These are phyloP conservation scores for Pseudocercospora ulei DNA, from an alignment of 2,329 filamentous ascomycete genomes.

Conservation along the genomic window DNA sequence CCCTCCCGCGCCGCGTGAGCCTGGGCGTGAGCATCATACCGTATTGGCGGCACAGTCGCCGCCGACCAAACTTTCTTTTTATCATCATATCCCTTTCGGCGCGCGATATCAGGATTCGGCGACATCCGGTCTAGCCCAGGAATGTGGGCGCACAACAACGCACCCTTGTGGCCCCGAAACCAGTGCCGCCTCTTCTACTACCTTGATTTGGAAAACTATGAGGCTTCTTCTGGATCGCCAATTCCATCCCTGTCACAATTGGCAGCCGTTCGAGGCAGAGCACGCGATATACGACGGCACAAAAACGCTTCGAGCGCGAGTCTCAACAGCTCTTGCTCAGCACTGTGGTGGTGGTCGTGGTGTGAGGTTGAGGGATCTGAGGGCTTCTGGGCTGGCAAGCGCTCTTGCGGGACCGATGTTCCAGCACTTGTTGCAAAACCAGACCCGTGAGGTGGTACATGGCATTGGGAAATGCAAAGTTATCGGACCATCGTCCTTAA, in stretches of 20 bases:
- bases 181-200: neutral
- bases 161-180: neutral
- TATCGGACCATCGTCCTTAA: constrained; percentile 16
- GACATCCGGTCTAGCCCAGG: constrained; percentile 1
- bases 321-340: no score
- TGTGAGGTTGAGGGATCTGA: neutral
- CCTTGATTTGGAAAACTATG: neutral
- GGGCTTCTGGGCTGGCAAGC: constrained; percentile 1
- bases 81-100: neutral
- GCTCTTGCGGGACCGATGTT: constrained; percentile 12
- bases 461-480: constrained; percentile 8
- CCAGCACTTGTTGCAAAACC: constrained; percentile 24
- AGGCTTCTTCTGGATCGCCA: neutral
- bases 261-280: neutral
- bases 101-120: constrained; percentile 3
- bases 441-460: constrained; percentile 8
- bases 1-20: constrained; percentile 12
- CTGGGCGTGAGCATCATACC: constrained; percentile 9
- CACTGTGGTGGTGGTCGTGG: neutral
- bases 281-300: neutral
- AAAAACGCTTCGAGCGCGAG: no score
- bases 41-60: constrained; percentile 1
- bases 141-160: constrained; percentile 1
- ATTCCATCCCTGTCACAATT: neutral
- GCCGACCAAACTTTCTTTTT: neutral